Evolutionary conservation across 768 basidiomycete genomes (phyloP).

Genomic region (Boletus insuetus): DNA sequence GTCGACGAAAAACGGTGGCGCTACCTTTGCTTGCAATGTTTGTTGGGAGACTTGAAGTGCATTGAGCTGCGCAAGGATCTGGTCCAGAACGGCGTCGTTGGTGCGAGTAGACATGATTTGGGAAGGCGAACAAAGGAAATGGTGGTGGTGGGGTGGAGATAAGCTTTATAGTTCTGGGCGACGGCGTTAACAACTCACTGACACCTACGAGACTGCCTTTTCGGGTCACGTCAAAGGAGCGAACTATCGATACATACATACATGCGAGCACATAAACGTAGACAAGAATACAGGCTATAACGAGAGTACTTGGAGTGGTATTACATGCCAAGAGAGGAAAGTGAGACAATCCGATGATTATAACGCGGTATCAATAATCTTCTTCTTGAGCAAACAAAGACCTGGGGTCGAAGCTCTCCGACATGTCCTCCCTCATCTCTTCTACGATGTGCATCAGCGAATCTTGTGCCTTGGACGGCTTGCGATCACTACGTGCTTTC

Average conservation of each 20-base stretch:
- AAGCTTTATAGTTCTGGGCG: slow-evolving; percentile 7
- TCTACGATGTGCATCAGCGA: slow-evolving; percentile 15
- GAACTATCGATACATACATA: too few relatives aligned
- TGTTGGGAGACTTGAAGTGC: slow-evolving; percentile 73
- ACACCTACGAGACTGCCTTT: background rate
- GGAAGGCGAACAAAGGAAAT: slow-evolving; percentile 3
- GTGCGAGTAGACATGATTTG: slow-evolving; percentile 27
- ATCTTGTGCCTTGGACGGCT: background rate
- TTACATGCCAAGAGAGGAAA: background rate
- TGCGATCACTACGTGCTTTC: background rate
- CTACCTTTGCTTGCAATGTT: slow-evolving; percentile 75
- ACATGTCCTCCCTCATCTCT: slow-evolving; percentile 18
- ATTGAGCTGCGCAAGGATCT: slow-evolving; percentile 72
- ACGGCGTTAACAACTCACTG: background rate
- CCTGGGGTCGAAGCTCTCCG: slow-evolving; percentile 17
- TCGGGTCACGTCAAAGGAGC: background rate
- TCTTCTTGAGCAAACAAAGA: slow-evolving; percentile 14
- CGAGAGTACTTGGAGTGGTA: background rate
- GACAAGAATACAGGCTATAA: background rate
- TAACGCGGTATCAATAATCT: background rate
- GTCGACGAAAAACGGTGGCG: background rate
- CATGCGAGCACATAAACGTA: too few relatives aligned
- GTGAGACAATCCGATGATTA: background rate
- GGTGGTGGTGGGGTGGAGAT: slow-evolving; percentile 5
- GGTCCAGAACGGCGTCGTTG: slow-evolving; percentile 58